Conservation (phyloP, 495 filamentous ascomycete species). For the Ascobolus immersus region DNA sequence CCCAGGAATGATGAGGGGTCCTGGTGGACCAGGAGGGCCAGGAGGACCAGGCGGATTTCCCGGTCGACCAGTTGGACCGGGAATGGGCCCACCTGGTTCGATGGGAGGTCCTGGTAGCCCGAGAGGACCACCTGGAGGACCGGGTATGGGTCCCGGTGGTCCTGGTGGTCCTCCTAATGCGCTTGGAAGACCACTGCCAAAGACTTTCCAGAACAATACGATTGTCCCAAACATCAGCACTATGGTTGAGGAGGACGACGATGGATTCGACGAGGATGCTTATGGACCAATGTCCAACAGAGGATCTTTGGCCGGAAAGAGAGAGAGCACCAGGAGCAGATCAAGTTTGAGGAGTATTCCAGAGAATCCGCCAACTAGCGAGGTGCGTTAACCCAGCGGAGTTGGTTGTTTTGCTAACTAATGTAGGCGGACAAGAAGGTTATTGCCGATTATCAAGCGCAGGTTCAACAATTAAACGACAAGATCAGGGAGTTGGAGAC, state of each 20-base stretch:
- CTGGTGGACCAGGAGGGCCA: not conserved
- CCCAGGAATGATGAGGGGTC: conserved; percentile 8
- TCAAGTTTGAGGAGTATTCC: not conserved
- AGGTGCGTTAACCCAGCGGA: no score
- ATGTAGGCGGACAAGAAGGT: conserved; percentile 39
- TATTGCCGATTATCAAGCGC: conserved; percentile 48
- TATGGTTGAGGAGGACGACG: conserved; percentile 91
- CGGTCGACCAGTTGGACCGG: conserved; percentile 10
- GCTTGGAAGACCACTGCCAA: conserved; percentile 44
- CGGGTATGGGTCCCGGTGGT: conserved; percentile 5
- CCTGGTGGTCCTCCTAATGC: conserved; percentile 17
- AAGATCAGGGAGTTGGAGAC: conserved; percentile 49
- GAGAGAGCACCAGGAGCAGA: not conserved
- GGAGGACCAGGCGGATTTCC: conserved; percentile 3
- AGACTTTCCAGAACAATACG: conserved; percentile 83
- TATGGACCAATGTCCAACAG: conserved; percentile 26
- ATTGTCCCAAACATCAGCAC: conserved; percentile 95
- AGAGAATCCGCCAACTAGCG: not conserved
- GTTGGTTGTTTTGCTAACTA: not conserved
- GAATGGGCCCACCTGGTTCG: conserved; percentile 9
- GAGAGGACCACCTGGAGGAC: conserved; percentile 8
- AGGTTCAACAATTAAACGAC: conserved; percentile 46
- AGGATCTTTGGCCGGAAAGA: conserved; percentile 1
- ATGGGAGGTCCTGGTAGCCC: no score
- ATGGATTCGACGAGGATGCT: conserved; percentile 32